Conservation (phyloP, 345 rosid species). For the Psidium friedrichsthalianum region DNA sequence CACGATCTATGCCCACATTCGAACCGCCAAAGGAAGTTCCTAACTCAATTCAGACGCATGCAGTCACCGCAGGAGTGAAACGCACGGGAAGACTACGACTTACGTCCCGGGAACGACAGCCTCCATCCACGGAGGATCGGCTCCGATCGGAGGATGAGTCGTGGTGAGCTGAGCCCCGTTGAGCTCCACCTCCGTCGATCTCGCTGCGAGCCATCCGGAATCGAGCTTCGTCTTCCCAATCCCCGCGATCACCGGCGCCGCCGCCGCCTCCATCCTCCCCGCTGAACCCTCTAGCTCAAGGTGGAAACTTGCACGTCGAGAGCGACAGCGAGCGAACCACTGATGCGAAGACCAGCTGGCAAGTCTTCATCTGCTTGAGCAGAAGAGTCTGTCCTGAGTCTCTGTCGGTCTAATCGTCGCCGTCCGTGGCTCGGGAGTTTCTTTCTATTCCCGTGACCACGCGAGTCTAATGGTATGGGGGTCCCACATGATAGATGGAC, state of each 20-base stretch:
- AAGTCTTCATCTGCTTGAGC: too few species aligned
- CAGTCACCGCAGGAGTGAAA: background rate
- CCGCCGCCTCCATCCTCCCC: background rate
- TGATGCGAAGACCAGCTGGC: too few species aligned
- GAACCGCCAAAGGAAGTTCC: background rate
- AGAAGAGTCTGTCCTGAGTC: too few species aligned
- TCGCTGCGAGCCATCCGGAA: conserved; percentile 82
- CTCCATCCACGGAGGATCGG: conserved; percentile 68
- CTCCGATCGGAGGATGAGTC: conserved; percentile 52
- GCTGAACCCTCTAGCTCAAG: background rate
- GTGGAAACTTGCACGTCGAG: too few species aligned
- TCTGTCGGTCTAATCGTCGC: too few species aligned
- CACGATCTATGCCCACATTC: background rate
- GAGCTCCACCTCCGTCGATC: conserved; percentile 69
- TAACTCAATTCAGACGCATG: background rate
- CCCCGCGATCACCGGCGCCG: conserved; percentile 26
- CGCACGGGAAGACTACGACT: background rate
- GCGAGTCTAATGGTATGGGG: too few species aligned
- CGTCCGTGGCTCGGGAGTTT: too few species aligned
- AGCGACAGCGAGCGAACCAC: too few species aligned
- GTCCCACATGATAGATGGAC: background rate
- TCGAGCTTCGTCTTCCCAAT: conserved; percentile 54
- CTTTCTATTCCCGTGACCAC: too few species aligned
- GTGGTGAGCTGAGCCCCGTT: conserved; percentile 71
- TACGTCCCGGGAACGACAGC: conserved; percentile 96